Percentiles rank a stretch among this genome's conserved stretches.
Evolutionary conservation across 352 stramenopile species (phyloP).

Genomic region (Phytophthora palmivora): DNA sequence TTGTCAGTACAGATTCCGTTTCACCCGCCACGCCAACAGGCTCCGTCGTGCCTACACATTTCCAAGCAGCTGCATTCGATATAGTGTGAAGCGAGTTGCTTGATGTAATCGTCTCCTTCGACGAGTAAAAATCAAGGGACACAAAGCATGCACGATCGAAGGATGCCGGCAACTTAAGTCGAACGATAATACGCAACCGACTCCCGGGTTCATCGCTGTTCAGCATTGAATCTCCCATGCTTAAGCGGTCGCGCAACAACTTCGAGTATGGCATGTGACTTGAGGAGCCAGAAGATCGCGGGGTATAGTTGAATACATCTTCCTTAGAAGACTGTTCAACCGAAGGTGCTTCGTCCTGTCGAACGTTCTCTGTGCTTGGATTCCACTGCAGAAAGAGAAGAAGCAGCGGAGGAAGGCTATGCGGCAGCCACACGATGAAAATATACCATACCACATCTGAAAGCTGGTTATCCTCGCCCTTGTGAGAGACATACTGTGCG

Average conservation of each 20-base stretch:
- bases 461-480: slow-evolving; percentile 63
- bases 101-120: slow-evolving; percentile 66
- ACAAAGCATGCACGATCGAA: slow-evolving; percentile 87
- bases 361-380: slow-evolving; percentile 73
- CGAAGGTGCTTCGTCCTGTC: slow-evolving; percentile 64
- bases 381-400: slow-evolving; percentile 90
- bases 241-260: slow-evolving; percentile 67
- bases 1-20: slow-evolving; percentile 69
- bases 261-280: slow-evolving; percentile 89
- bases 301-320: slow-evolving; percentile 87
- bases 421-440: slow-evolving; percentile 88
- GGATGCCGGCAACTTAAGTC: slow-evolving; percentile 76
- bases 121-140: slow-evolving; percentile 85
- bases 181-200: slow-evolving; percentile 84
- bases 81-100: slow-evolving; percentile 60
- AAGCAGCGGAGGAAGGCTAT: slow-evolving; percentile 74
- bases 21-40: slow-evolving; percentile 73
- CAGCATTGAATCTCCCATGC: slow-evolving; percentile 79
- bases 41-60: slow-evolving; percentile 85
- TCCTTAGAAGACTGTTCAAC: slow-evolving; percentile 80
- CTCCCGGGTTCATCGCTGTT: slow-evolving; percentile 85
- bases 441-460: slow-evolving; percentile 89
- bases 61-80: slow-evolving; percentile 72
- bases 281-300: slow-evolving; percentile 76
- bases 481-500: slow-evolving; percentile 78